Percentiles rank a stretch among this genome's conserved stretches.
These are phyloP conservation scores for Mallotus nudiflorus DNA, from an alignment of 345 rosid species.

Conservation along the genomic window DNA sequence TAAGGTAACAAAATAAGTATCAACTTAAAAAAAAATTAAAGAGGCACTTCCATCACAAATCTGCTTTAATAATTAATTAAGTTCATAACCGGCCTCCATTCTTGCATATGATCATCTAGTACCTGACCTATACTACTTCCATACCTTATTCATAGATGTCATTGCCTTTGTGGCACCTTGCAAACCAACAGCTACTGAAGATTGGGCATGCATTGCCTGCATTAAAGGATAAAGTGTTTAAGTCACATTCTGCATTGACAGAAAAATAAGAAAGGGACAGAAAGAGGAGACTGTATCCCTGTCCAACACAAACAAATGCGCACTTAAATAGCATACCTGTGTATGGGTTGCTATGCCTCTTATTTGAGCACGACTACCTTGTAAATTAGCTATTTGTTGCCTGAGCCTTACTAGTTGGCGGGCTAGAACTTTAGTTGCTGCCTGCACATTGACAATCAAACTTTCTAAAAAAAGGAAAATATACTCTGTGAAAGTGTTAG, in stretches of 20 bases:
- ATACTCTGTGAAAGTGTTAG: too few relatives aligned
- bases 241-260: constrained; percentile 10
- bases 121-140: background rate
- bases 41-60: background rate
- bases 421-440: constrained; percentile 84
- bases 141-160: constrained; percentile 82
- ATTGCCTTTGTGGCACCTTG: constrained; percentile 91
- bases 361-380: constrained; percentile 97
- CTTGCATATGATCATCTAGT: constrained; percentile 8
- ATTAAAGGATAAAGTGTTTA: constrained; percentile 21
- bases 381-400: constrained; percentile 86
- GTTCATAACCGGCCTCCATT: constrained; percentile 2
- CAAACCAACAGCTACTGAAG: constrained; percentile 91
- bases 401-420: constrained; percentile 84
- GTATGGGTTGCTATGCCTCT: constrained; percentile 99
- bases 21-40: background rate
- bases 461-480: background rate
- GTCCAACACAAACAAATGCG: background rate
- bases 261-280: background rate
- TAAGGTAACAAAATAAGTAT: background rate
- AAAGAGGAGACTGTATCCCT: background rate
- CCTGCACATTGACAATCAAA: constrained; percentile 42
- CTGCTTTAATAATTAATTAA: constrained; percentile 5
- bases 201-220: constrained; percentile 93
- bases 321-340: constrained; percentile 46